A percentile compares a stretch with the other conserved stretches of the same genome.
These are phyloP conservation scores for Clitocybe nebularis DNA, from an alignment of 1,284 basidiomycete species.

Conservation along the genomic window DNA sequence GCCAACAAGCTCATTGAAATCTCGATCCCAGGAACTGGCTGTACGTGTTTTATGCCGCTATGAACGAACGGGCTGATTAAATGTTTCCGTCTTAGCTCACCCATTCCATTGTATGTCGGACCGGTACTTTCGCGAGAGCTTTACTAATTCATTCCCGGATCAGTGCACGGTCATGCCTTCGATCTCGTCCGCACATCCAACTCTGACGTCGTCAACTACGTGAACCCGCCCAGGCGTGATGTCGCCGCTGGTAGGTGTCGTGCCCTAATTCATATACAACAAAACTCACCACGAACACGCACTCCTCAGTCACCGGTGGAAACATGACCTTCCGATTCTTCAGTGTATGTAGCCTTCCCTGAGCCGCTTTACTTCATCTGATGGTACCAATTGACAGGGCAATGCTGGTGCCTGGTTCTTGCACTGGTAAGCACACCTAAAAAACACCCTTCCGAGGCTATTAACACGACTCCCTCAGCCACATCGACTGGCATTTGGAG, in stretches of 20 bases:
- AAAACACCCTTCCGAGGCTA: neutral
- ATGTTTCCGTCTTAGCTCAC: constrained; percentile 19
- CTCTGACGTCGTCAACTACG: constrained; percentile 23
- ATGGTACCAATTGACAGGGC: constrained; percentile 14
- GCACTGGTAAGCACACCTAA: constrained; percentile 24
- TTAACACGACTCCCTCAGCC: constrained; percentile 23
- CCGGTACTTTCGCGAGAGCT: constrained; percentile 1
- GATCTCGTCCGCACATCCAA: constrained; percentile 27
- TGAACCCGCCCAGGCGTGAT: constrained; percentile 32
- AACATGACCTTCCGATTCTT: constrained; percentile 31
- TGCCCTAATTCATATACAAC: neutral
- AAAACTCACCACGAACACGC: neutral
- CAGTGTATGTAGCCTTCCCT: constrained; percentile 12
- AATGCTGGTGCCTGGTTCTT: constrained; percentile 38
- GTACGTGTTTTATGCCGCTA: constrained; percentile 7
- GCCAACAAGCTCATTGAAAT: constrained; percentile 29
- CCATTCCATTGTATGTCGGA: constrained; percentile 30
- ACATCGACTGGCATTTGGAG: constrained; percentile 47
- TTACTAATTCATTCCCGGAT: constrained; percentile 3
- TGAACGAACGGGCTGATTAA: neutral
- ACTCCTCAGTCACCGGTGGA: constrained; percentile 23
- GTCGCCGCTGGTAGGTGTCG: constrained; percentile 26
- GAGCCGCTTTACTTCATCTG: neutral
- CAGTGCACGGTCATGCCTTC: constrained; percentile 35
- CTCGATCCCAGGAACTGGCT: constrained; percentile 29